These are phyloP conservation scores for Naumovozyma baii DNA, from an alignment of 805 yeast genomes.

Conservation along the genomic window DNA sequence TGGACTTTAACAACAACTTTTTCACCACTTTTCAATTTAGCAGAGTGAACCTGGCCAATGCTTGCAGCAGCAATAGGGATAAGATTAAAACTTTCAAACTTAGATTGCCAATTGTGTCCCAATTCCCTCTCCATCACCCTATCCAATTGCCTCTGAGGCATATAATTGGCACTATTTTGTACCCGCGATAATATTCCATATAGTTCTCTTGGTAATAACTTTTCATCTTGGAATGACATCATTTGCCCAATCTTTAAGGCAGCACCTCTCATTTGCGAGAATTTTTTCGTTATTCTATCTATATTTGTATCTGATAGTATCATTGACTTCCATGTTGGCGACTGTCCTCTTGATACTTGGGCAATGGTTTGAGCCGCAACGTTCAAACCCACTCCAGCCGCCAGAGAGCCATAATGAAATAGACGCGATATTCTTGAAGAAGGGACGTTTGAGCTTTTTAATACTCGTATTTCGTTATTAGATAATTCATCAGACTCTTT, in stretches of 20 bases:
- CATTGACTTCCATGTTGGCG: constrained; percentile 44
- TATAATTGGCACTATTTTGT: constrained; percentile 90
- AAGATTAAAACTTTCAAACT: constrained; percentile 69
- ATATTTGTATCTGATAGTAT: constrained; percentile 75
- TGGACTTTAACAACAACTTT: constrained; percentile 91
- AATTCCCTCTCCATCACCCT: constrained; percentile 61
- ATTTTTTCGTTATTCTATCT: constrained; percentile 77
- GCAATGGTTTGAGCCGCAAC: constrained; percentile 70
- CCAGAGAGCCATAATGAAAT: constrained; percentile 86
- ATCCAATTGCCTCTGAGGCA: constrained; percentile 89
- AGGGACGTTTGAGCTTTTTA: constrained; percentile 58
- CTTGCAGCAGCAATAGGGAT: constrained; percentile 95
- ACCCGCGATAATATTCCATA: constrained; percentile 73
- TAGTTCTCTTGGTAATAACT: constrained; percentile 74
- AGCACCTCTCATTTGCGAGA: constrained; percentile 96
- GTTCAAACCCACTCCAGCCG: constrained; percentile 83
- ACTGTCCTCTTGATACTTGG: constrained; percentile 46
- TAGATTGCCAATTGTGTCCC: constrained; percentile 66
- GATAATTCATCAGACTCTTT: background rate
- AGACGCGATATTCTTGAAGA: constrained; percentile 77
- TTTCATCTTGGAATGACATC: constrained; percentile 87
- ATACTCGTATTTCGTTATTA: background rate
- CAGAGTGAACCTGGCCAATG: constrained; percentile 92
- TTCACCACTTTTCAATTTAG: constrained; percentile 54
- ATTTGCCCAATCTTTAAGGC: constrained; percentile 96